Evolutionary conservation across 2,329 filamentous ascomycete genomes (phyloP).

Genomic region (Amauroascus verrucosus): DNA sequence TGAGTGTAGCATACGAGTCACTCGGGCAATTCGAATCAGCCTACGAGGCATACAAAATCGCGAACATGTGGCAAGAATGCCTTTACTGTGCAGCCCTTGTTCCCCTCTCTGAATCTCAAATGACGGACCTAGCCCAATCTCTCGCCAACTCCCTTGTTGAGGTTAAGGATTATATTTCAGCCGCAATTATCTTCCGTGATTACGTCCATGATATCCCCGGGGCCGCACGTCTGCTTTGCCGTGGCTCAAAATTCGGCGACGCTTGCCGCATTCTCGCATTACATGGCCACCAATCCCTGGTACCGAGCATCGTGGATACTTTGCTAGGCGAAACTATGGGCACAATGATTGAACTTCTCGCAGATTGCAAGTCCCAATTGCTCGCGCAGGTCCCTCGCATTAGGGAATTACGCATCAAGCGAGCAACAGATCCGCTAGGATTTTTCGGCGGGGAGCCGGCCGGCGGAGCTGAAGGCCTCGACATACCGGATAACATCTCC

Average conservation of each 20-base stretch:
- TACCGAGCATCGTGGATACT: slow-evolving; percentile 60
- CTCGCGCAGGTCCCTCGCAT: slow-evolving; percentile 77
- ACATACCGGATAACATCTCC: slow-evolving; percentile 85
- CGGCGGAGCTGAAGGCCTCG: slow-evolving; percentile 45
- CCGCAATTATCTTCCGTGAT: slow-evolving; percentile 69
- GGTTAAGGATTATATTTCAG: slow-evolving; percentile 69
- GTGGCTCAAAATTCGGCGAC: slow-evolving; percentile 75
- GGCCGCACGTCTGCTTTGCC: slow-evolving; percentile 71
- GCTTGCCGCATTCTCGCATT: slow-evolving; percentile 68
- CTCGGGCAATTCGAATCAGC: slow-evolving; percentile 64
- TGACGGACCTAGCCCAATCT: slow-evolving; percentile 57
- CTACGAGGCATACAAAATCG: slow-evolving; percentile 71
- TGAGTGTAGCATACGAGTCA: slow-evolving; percentile 63
- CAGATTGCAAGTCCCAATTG: slow-evolving; percentile 82
- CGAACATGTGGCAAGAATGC: slow-evolving; percentile 84
- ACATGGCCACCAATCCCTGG: slow-evolving; percentile 50
- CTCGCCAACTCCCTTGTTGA: slow-evolving; percentile 65
- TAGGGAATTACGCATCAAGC: slow-evolving; percentile 67
- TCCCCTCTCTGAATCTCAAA: slow-evolving; percentile 49
- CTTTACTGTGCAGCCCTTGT: slow-evolving; percentile 67
- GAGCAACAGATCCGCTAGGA: slow-evolving; percentile 70
- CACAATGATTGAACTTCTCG: slow-evolving; percentile 77
- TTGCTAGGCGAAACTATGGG: slow-evolving; percentile 73
- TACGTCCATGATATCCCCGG: slow-evolving; percentile 63
- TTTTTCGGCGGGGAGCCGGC: slow-evolving; percentile 74